A percentile compares a stretch with the other conserved stretches of the same genome.
Evolutionary conservation across 2,329 filamentous ascomycete genomes (phyloP).

Genomic region (Rutstroemia sp.): DNA sequence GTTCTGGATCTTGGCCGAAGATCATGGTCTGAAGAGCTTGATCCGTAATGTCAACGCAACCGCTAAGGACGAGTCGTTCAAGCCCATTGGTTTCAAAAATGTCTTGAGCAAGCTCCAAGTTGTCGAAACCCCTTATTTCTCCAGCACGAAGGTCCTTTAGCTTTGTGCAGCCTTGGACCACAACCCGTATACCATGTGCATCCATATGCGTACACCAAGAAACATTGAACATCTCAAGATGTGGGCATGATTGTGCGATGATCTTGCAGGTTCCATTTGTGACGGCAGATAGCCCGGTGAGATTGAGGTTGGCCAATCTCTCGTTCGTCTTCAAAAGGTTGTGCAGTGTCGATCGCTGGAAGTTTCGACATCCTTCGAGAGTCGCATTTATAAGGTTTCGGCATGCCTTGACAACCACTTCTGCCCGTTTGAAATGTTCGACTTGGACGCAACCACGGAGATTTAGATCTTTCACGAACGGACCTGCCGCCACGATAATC

Average conservation of each 20-base stretch:
- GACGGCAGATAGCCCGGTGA: constrained; percentile 73
- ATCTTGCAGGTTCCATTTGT: constrained; percentile 83
- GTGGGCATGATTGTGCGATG: constrained; percentile 71
- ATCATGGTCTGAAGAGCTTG: constrained; percentile 66
- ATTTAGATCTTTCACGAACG: constrained; percentile 87
- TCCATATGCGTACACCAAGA: constrained; percentile 91
- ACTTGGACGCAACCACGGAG: constrained; percentile 87
- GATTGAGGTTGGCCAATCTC: constrained; percentile 73
- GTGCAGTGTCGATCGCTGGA: constrained; percentile 70
- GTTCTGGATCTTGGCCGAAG: constrained; percentile 66
- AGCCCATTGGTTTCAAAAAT: constrained; percentile 77
- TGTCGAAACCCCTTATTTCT: constrained; percentile 74
- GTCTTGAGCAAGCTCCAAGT: constrained; percentile 60
- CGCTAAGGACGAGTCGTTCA: constrained; percentile 73
- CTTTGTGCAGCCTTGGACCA: constrained; percentile 65
- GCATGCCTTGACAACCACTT: constrained; percentile 76
- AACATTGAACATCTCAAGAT: constrained; percentile 78
- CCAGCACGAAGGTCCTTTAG: constrained; percentile 75
- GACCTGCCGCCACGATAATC: constrained; percentile 77
- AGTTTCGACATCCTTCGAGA: constrained; percentile 82
- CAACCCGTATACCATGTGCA: constrained; percentile 62
- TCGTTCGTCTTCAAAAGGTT: constrained; percentile 68
- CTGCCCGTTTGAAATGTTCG: constrained; percentile 68
- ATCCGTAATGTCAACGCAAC: constrained; percentile 73
- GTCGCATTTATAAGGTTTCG: constrained; percentile 82